Evolutionary conservation across 371 early-diverging fungal genomes (phyloP).

Genomic region (Mortierella sp.): DNA sequence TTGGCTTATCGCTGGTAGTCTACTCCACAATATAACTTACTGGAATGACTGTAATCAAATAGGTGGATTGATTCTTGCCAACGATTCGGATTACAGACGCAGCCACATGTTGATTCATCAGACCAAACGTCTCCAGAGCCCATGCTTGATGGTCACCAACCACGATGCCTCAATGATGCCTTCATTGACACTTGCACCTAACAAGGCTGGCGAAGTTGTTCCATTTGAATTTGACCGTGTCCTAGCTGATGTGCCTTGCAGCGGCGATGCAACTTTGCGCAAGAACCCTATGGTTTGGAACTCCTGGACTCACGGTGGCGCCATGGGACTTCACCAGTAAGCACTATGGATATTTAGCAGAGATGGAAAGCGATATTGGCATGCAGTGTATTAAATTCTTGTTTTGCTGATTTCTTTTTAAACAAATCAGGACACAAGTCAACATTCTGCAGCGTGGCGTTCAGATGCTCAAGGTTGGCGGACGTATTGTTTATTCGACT

Average conservation of each 20-base stretch:
- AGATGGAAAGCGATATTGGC: not conserved
- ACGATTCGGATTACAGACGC: conserved; percentile 95
- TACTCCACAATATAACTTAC: not conserved
- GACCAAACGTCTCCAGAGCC: conserved; percentile 91
- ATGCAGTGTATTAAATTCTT: not conserved
- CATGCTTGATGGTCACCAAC: conserved; percentile 95
- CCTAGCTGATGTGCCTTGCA: conserved; percentile 98
- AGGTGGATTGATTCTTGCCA: conserved; percentile 96
- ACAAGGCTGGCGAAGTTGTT: conserved; percentile 37
- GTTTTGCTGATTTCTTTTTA: not conserved
- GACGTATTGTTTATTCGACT: conserved; percentile 98
- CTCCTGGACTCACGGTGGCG: conserved; percentile 85
- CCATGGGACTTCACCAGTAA: conserved; percentile 85
- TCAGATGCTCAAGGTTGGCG: conserved; percentile 92
- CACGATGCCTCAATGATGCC: conserved; percentile 97
- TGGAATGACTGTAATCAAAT: conserved; percentile 2
- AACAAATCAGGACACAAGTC: conserved; percentile 75
- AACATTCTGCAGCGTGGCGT: conserved; percentile 91
- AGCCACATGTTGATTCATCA: conserved; percentile 97
- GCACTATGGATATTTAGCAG: conserved; percentile 4
- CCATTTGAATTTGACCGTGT: conserved; percentile 93
- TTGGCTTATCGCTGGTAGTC: not conserved
- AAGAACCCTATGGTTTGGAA: conserved; percentile 96
- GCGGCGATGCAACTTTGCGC: conserved; percentile 99
- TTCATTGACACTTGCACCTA: conserved; percentile 56